phyloP scores from a whole-genome alignment of 306 rosid species.

The Quercus dentata region DNA sequence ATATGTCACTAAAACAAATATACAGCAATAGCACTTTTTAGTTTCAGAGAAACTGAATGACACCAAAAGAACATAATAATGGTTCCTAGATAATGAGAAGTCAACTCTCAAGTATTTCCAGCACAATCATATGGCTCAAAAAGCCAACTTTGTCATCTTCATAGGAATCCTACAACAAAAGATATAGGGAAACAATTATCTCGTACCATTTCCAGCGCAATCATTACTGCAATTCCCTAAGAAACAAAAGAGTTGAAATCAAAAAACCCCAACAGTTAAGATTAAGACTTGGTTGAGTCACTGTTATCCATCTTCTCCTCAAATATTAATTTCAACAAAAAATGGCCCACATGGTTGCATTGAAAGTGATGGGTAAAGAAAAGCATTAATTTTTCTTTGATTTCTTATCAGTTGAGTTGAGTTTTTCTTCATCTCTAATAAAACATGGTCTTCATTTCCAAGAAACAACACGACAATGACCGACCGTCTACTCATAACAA shows the following conservation, averaged over 20 bases:
- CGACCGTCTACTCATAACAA: not conserved
- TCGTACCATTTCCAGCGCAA: not conserved
- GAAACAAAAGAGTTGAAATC: not conserved
- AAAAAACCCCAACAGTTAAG: not conserved
- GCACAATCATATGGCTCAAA: no score
- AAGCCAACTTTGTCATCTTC: no score
- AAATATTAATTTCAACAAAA: not conserved
- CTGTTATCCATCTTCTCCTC: not conserved
- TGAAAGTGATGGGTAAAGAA: not conserved
- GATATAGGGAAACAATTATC: no score
- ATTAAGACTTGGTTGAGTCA: not conserved
- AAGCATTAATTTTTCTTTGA: not conserved
- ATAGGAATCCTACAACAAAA: no score
- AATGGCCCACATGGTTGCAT: not conserved
- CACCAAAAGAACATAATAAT: not conserved
- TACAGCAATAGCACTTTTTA: not conserved
- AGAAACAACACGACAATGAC: not conserved
- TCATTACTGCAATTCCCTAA: not conserved
- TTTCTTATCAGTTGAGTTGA: not conserved
- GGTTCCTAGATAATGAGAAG: not conserved
- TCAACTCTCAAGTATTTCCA: not conserved
- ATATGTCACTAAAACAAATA: not conserved
- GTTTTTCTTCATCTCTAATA: not conserved
- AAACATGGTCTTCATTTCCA: not conserved
- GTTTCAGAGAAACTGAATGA: not conserved